Base-by-base conservation (phyloP, 1,284 basidiomycete species). In the Gastroboletus turbinatus region DNA sequence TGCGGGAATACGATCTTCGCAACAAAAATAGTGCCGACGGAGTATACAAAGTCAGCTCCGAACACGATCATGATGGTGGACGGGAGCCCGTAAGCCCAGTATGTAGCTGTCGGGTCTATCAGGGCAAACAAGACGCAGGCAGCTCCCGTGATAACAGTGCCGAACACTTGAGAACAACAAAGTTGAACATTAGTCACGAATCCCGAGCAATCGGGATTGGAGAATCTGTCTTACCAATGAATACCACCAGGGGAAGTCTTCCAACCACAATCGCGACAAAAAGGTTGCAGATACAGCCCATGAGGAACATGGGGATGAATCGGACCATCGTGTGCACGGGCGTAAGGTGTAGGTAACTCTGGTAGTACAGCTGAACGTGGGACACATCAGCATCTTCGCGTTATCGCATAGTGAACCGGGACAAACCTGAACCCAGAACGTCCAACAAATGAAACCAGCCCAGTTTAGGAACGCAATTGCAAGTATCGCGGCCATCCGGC, bases 81-180 rank as follows among this genome's bases (percentile, higher is more conserved):
- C 5, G 91, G 89, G 75, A 96, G 94, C 16, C 86, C 87, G 55
- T 82, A 89, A 1, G 84, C 83, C 92, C 92, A 95, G 69, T 89
- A 96, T 1, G 83, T 71, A 4, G 78, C 78, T 4, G 75, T 59
- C 0, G 85, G 80, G 16, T 82, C 66, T 56, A 93, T 85, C 6
- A 91, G 66, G 0, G 91, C 90, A 60, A 94, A 90, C 4, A 94
- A 75, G 32, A 94, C 73, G 55, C 82, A 83, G 0, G 88, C 87
- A 17, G 78, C 61, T 1, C 79, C 78, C 0, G 92, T 90, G n/a
- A 84, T 69, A 10, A 82, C 59, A 2, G 85, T 86, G 27, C 88
- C 88, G 19, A 73, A 53, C 1, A 74, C 84, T 83, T 55, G 44
- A 52, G 4, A 43, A 5, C 30, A 53, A 32, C 39, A 27, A 27